Evolutionary conservation across 1,284 basidiomycete species (phyloP), one percentile per base, ranked within the genome.

Genomic region (Trametes sp.): DNA sequence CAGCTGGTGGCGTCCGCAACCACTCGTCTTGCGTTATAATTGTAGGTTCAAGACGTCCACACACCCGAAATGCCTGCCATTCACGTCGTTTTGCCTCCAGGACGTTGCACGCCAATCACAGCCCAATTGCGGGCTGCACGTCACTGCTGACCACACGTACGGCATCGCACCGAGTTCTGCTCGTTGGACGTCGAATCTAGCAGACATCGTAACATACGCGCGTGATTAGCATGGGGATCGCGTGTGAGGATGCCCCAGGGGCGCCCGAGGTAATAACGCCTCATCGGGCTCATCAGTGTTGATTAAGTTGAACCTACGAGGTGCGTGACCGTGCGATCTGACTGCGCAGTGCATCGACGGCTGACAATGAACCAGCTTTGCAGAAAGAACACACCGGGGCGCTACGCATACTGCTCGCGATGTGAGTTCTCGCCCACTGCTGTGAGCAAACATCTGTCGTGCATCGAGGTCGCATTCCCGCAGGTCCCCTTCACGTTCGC

Each of bases 21-120:
- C 9, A 28, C 24, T 13, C 24, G 24, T 11, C 14, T 7, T 26
- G 21, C 24, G 23, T 7, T 26, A 23, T 26, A 9, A 26, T 2
- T 14, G 24, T n/a, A 28, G 23, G 1, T n/a, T 4, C 16, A 28
- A 16, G 45, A 7, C 4, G 6, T 28, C 24, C 11, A 14, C 24
- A 21, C 14, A 6, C 21, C 2, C 21, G 42, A 45, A 10, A 10
- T 45, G 21, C 21, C 4, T 24, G 48, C 26, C 33, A 36, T 19
- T 35, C 51, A 53, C 51, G 51, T 49, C 48, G 48, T 13, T 28
- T 31, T 9, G 13, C 29, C 48, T 49, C 29, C 48, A 31, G 13
- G 28, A 49, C 48, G 26, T 29, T 49, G 16, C 51, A 53, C 51
- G 51, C 36, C 51, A 38, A 53, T 53, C 51, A 53, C 36, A 38